Base-by-base conservation (phyloP, 495 filamentous ascomycete species). In the Choiromyces venosus region DNA sequence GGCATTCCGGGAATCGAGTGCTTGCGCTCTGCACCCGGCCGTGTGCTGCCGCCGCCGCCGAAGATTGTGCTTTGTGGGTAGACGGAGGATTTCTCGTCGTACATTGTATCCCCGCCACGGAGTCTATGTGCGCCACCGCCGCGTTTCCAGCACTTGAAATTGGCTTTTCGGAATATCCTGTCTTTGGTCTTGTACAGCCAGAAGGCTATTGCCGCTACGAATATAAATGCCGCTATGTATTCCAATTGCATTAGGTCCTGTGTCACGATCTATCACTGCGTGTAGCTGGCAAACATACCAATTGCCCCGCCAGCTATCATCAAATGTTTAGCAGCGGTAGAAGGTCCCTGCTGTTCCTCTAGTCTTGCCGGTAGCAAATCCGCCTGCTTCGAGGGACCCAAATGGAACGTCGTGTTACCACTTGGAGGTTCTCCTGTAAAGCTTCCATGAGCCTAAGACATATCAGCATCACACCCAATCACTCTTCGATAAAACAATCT, bases 201-300 rank as follows among this genome's bases (percentile, higher is more conserved):
- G 42, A 79, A 79, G 36, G 56, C 68, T 46, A 76, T 66, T 25
- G 72, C 36, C 4, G 66, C 64, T 25, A 79, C 37, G 21, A 76
- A 37, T 25, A 79, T 42, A 38, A 79, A 42, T 2, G 66, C 76
- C 8, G 56, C 71, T 64, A 66, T 65, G 5, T 18, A 46, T 40
- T 29, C n/a, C 40, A 37, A 33, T 70, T 56, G 9, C 25, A 36
- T 64, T 9, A 39, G 7, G 12, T 37, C 37, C 14, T 9, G 19
- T 44, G 35, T 65, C 14, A 36, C 44, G 35, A 39, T 35, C 21
- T 16, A 39, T 66, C 21, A 42, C 2, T 38, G 6, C 29, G 21
- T 18, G 65, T n/a, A 33, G 35, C n/a, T n/a, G n/a, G n/a, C 37
- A 69, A 37, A 61, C 72, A 37, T 71, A 73, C 71, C 76, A 29